Conservation (phyloP, 495 filamentous ascomycete genomes). For the Penicillium cosmopolitanum region DNA sequence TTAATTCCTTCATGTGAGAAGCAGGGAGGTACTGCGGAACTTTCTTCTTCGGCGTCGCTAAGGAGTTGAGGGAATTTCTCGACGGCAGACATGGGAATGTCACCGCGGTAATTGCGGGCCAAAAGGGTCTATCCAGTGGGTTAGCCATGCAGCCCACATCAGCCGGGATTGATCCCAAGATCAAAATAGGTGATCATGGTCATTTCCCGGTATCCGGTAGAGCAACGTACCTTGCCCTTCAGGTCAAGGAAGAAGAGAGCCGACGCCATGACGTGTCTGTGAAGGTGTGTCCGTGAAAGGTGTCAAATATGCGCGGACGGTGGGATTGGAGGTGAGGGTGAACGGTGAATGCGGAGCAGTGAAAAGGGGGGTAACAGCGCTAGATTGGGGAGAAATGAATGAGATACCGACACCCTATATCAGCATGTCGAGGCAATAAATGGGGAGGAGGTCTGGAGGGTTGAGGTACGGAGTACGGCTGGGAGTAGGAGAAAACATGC, state of each 20-base stretch:
- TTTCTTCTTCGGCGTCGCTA: conserved; percentile 99
- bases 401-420: background rate
- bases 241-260: conserved; percentile 98
- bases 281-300: conserved; percentile 7
- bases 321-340: conserved; percentile 3
- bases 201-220: background rate
- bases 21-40: conserved; percentile 94
- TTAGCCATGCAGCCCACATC: conserved; percentile 34
- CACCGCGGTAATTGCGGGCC: conserved; percentile 97
- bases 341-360: background rate
- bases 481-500: too few species aligned
- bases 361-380: background rate
- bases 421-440: background rate
- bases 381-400: background rate
- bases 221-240: conserved; percentile 90
- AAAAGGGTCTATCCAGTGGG: conserved; percentile 76
- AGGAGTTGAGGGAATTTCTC: conserved; percentile 98
- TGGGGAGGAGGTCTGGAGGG: background rate
- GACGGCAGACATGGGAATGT: conserved; percentile 99
- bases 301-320: conserved; percentile 8
- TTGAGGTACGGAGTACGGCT: too few species aligned
- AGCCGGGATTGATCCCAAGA: conserved; percentile 1
- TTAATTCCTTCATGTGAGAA: conserved; percentile 99
- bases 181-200: background rate
- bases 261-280: conserved; percentile 77